These are phyloP conservation scores for Picochlorum sp. DNA, from an alignment of 139 green algal species.

Conservation along the genomic window DNA sequence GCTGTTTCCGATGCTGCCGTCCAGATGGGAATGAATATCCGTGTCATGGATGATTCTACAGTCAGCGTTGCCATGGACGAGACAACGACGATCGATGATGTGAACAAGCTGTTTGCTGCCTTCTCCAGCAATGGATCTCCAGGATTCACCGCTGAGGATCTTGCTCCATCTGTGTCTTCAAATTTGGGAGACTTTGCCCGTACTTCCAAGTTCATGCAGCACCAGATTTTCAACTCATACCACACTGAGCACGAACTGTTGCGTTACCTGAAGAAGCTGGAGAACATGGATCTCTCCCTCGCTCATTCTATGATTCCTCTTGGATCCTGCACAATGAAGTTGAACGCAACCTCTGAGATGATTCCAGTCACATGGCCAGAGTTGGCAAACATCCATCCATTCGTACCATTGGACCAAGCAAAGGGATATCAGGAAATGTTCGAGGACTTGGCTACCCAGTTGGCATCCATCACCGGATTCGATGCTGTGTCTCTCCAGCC, in stretches of 20 bases:
- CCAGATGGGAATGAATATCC: constrained; percentile 71
- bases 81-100: constrained; percentile 78
- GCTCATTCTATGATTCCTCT: constrained; percentile 97
- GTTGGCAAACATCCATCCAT: constrained; percentile 95
- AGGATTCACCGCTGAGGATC: constrained; percentile 60
- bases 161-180: constrained; percentile 36
- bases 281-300: constrained; percentile 94
- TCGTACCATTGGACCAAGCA: constrained; percentile 78
- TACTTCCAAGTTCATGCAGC: constrained; percentile 60
- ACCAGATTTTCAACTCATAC: constrained; percentile 89
- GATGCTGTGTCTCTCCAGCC: constrained; percentile 95
- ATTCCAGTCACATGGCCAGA: constrained; percentile 97
- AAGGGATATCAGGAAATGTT: constrained; percentile 95
- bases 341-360: constrained; percentile 96
- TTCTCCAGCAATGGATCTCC: constrained; percentile 51
- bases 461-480: constrained; percentile 96
- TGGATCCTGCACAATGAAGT: constrained; percentile 99
- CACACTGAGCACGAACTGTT: constrained; percentile 90
- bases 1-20: constrained; percentile 22
- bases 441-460: constrained; percentile 78
- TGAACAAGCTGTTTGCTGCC: constrained; percentile 77
- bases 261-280: constrained; percentile 92
- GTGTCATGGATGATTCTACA: constrained; percentile 53
- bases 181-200: constrained; percentile 43
- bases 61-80: constrained; percentile 87